phyloP scores from a whole-genome alignment of 257 asterid species.

The Jaltomata sinuosa region DNA sequence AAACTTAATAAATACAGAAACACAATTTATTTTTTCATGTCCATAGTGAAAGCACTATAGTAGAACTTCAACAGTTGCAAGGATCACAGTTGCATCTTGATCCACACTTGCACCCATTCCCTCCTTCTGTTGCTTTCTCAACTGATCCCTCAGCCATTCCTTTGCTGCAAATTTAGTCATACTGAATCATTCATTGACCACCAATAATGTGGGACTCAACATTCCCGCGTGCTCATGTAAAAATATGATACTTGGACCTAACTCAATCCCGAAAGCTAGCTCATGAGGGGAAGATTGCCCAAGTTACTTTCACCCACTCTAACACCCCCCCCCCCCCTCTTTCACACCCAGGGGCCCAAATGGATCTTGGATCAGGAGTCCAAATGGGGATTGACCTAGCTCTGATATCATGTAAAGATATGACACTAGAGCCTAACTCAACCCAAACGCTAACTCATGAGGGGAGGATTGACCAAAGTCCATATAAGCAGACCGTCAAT shows the following conservation, averaged over 20 bases:
- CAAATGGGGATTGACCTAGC: too few species aligned
- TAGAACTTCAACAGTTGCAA: slow-evolving; percentile 17
- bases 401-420: too few species aligned
- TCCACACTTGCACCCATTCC: slow-evolving; percentile 42
- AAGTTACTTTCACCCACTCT: too few species aligned
- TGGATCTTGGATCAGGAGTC: too few species aligned
- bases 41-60: neutral
- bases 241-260: neutral
- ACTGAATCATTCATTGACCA: neutral
- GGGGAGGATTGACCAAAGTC: too few species aligned
- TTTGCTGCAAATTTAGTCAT: neutral
- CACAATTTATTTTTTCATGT: neutral
- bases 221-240: neutral
- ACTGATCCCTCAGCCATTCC: slow-evolving; percentile 15
- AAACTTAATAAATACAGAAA: neutral
- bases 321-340: too few species aligned
- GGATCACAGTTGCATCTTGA: slow-evolving; percentile 41
- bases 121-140: slow-evolving; percentile 33
- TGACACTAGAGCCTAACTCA: too few species aligned
- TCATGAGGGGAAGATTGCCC: neutral
- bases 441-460: too few species aligned
- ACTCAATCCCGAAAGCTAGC: neutral
- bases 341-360: too few species aligned
- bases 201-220: too few species aligned
- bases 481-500: neutral